Conservation (phyloP, 2,329 filamentous ascomycete species). For the Fusarium vanettenii region DNA sequence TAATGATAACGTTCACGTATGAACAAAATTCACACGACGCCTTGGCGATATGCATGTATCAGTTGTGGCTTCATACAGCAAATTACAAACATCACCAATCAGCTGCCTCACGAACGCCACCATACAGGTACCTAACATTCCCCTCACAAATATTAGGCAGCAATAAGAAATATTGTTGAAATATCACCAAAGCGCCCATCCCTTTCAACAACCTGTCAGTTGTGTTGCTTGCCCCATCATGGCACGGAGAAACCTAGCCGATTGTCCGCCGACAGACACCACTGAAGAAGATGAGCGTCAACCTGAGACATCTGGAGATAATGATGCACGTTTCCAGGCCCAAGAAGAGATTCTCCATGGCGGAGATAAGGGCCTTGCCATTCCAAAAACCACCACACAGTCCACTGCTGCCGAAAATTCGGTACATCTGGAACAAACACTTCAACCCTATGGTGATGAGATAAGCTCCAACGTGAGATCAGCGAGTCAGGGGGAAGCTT, state of each 20-base stretch:
- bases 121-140: not conserved
- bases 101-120: not conserved
- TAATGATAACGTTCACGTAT: not conserved
- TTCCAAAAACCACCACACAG: not conserved
- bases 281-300: not conserved
- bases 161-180: not conserved
- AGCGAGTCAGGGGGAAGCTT: too few relatives aligned
- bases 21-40: not conserved
- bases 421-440: not conserved
- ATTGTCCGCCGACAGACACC: not conserved
- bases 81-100: not conserved
- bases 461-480: too few relatives aligned
- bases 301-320: not conserved
- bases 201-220: not conserved
- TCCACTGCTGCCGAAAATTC: not conserved
- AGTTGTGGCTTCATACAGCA: not conserved
- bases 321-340: not conserved
- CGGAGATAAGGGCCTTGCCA: not conserved
- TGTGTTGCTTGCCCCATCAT: not conserved
- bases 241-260: not conserved
- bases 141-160: not conserved
- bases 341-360: not conserved
- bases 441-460: too few relatives aligned
- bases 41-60: not conserved
- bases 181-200: not conserved